Conservation (phyloP, 2,329 filamentous ascomycete species). For the Passalora sequoiae region DNA sequence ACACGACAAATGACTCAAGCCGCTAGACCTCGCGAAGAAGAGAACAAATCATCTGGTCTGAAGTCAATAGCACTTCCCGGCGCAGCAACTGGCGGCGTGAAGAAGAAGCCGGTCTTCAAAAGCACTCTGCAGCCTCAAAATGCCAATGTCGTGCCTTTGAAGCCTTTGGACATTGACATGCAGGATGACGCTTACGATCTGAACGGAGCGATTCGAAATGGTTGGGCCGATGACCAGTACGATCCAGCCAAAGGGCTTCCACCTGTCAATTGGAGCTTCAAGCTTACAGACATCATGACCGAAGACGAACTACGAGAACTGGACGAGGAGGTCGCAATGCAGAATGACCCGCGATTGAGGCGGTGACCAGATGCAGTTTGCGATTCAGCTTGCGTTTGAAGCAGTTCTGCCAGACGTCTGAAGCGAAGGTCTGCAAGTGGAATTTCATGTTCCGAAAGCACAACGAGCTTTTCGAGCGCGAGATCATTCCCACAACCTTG, state of each 20-base stretch:
- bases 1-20: slow-evolving; percentile 77
- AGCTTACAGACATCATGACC: slow-evolving; percentile 8
- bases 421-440: too few species aligned
- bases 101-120: slow-evolving; percentile 31
- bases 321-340: slow-evolving; percentile 5
- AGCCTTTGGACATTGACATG: background rate
- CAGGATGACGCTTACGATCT: slow-evolving; percentile 3
- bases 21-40: slow-evolving; percentile 59
- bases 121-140: slow-evolving; percentile 26
- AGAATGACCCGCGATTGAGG: slow-evolving; percentile 2
- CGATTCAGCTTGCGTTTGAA: background rate
- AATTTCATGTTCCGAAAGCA: too few species aligned
- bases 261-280: slow-evolving; percentile 4
- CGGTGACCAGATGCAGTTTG: background rate
- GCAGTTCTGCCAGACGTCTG: too few species aligned
- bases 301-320: slow-evolving; percentile 3
- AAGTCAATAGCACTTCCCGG: slow-evolving; percentile 37
- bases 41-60: slow-evolving; percentile 47
- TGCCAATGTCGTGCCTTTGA: slow-evolving; percentile 9
- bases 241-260: slow-evolving; percentile 8
- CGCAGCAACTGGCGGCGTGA: slow-evolving; percentile 3
- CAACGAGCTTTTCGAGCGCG: too few species aligned
- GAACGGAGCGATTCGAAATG: slow-evolving; percentile 10
- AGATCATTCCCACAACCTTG: too few species aligned
- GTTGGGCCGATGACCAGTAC: slow-evolving; percentile 12